phyloP scores from a whole-genome alignment of 192 early-diverging fungal genomes.

The Dissophora globulifera region DNA sequence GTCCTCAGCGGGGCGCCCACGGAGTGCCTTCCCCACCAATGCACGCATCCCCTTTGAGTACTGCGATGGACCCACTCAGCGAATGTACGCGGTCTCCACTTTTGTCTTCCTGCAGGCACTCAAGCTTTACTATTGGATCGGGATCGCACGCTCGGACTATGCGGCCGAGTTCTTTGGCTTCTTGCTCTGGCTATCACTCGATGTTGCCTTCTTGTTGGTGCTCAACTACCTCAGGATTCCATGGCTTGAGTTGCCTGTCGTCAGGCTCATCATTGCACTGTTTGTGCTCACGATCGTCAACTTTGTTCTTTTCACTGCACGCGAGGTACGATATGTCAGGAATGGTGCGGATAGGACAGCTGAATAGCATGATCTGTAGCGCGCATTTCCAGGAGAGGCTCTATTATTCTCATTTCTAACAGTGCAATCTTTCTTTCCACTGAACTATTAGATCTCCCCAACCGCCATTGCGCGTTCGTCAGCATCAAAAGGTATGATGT shows the following conservation, averaged over 20 bases:
- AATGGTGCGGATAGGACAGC: neutral
- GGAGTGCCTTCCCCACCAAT: conserved; percentile 34
- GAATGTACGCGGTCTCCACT: conserved; percentile 48
- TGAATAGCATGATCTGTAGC: neutral
- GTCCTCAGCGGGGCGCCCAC: conserved; percentile 23
- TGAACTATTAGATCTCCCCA: conserved; percentile 30
- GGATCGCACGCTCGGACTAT: conserved; percentile 37
- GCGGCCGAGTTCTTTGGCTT: conserved; percentile 51
- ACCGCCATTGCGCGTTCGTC: conserved; percentile 23
- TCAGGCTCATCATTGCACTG: conserved; percentile 35
- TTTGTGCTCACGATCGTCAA: conserved; percentile 28
- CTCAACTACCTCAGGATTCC: conserved; percentile 58
- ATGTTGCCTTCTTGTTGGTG: conserved; percentile 45
- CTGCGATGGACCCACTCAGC: conserved; percentile 55
- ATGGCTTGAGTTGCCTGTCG: conserved; percentile 59
- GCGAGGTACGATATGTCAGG: conserved; percentile 17
- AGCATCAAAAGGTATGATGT: conserved; percentile 19
- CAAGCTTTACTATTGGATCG: conserved; percentile 47
- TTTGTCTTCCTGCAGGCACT: conserved; percentile 56
- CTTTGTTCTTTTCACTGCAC: conserved; percentile 41
- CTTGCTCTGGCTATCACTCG: conserved; percentile 54
- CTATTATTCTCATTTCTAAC: too few relatives aligned
- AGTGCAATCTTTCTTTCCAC: too few relatives aligned
- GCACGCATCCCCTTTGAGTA: conserved; percentile 44
- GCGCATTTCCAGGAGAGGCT: too few relatives aligned